phyloP scores from a whole-genome alignment of 345 rosid species.

The Anastatica hierochuntica region DNA sequence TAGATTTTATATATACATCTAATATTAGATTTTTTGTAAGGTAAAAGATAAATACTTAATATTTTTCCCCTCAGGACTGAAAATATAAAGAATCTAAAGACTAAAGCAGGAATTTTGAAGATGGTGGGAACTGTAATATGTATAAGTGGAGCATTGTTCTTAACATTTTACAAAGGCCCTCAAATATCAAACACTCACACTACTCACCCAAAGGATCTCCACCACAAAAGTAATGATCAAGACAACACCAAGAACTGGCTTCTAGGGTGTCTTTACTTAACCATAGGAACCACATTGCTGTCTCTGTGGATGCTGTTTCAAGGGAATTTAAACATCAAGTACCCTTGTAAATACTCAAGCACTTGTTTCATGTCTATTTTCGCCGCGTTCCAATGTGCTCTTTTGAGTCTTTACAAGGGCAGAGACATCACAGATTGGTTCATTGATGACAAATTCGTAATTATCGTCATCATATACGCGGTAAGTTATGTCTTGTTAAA shows the following conservation, averaged over 20 bases:
- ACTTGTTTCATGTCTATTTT: slow-evolving; percentile 51
- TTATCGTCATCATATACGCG: slow-evolving; percentile 37
- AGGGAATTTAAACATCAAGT: slow-evolving; percentile 36
- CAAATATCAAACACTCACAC: slow-evolving; percentile 28
- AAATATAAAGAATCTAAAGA: slow-evolving; percentile 29
- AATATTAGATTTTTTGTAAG: no score
- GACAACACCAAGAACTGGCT: slow-evolving; percentile 31
- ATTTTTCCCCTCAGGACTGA: no score
- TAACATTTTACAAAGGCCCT: slow-evolving; percentile 47
- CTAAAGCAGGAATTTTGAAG: slow-evolving; percentile 42
- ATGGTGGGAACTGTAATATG: slow-evolving; percentile 43
- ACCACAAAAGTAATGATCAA: background rate
- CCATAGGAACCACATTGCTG: slow-evolving; percentile 37
- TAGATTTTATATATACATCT: no score
- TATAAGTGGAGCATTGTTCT: slow-evolving; percentile 43
- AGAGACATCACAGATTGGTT: slow-evolving; percentile 35
- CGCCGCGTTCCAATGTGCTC: slow-evolving; percentile 48
- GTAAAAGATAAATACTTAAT: no score
- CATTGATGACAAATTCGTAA: slow-evolving; percentile 34
- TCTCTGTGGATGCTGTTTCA: slow-evolving; percentile 54
- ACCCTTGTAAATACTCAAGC: slow-evolving; percentile 55
- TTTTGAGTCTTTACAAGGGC: slow-evolving; percentile 32
- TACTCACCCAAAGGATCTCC: background rate
- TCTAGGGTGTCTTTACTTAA: slow-evolving; percentile 34
- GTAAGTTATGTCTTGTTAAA: slow-evolving; percentile 26